Base-by-base conservation (phyloP, 495 filamentous ascomycete species). In the Aspergillus cristatus region DNA sequence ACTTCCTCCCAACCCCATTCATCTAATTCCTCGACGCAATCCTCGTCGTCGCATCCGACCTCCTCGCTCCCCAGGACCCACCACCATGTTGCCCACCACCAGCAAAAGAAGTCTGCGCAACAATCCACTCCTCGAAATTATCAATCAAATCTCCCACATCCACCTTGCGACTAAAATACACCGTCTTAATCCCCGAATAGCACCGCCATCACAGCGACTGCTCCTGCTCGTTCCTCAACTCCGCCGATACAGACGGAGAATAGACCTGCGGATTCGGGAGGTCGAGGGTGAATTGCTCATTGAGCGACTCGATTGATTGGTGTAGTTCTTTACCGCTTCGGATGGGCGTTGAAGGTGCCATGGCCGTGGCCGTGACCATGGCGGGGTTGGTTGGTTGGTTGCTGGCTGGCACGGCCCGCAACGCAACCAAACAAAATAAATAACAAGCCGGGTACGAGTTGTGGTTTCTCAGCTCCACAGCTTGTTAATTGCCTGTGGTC, bases 41-140 rank as follows among this genome's bases (percentile, higher is more conserved):
- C 11, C 40, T 35, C 5, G 18, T 12, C 13, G 34, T 14, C 4
- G 40, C 22, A 40, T 28, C 40, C n/a, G 35, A 26, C 11, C 3
- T 22, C 28, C 32, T 15, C 18, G 37, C 12, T n/a, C n/a, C n/a
- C n/a, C 8, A 8, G 8, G 4, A 24, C 20, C 20, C 20, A 24
- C 8, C 8, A 4, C 8, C 20, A 24, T 8, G n/a, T n/a, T n/a
- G 20, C 20, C 20, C 20, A 24, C 8, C 4, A 24, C 20, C 20
- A 24, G 8, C 20, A 24, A 4, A 8, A 24, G 4, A 4, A 24
- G 20, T 4, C 20, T 24, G 20, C 20, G 20, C 20, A 8, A 40
- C 18, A 40, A 46, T 46, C 55, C 55, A 62, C 18, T 62, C 58
- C 17, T 48, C 51, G 18, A 62, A 57, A 12, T 39, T 40, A 17